Base-by-base conservation (phyloP, 169 alveolate genomes). In the Plasmodium vinckei region DNA sequence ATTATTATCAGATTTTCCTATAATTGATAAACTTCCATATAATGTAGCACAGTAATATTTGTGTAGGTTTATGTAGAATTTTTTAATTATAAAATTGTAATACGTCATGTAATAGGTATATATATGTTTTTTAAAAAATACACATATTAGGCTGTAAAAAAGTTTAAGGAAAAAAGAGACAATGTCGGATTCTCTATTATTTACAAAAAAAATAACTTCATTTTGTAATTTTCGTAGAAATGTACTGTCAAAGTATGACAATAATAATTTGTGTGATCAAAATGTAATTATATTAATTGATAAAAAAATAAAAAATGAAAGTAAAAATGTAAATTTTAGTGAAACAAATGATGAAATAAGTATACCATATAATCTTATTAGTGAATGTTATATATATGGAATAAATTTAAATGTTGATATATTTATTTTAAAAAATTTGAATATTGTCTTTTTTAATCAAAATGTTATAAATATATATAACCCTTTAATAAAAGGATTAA, bases 381-480 rank as follows among this genome's bases (percentile, higher is more conserved):
- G 68, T 5, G 88, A 63, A 33, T 61, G 42, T 33, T 44, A 49
- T 33, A 44, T 77, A 33, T 77, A 77, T 64, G 88, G 88, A 63
- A 39, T 77, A 27, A 77, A 77, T 57, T 64, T 77, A 51, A 64
- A 77, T 51, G 77, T 77, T 13, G 88, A 77, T 64, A 51, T 77
- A 5, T 77, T 64, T 77, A 33, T 77, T 56, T 68, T 77, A 19
- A 57, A 77, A 17, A 77, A 64, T 64, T 47, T 42, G 6, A 77
- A 77, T 54, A 77, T 77, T 23, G 47, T 77, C 1, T 77, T 77
- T 57, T 77, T 77, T 57, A 73, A 63, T 12, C 88, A 77, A 15
- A 77, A 77, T 51, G 68, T 77, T 47, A 77, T 77, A 1, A 77
- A 63, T 64, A 77, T 77, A 47, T 77, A 77, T 44, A 77, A 77